Percentiles rank a stretch among this genome's conserved stretches.
These are phyloP conservation scores for Trichothecium sympodiale DNA, from an alignment of 2,329 filamentous ascomycete genomes.

Conservation along the genomic window DNA sequence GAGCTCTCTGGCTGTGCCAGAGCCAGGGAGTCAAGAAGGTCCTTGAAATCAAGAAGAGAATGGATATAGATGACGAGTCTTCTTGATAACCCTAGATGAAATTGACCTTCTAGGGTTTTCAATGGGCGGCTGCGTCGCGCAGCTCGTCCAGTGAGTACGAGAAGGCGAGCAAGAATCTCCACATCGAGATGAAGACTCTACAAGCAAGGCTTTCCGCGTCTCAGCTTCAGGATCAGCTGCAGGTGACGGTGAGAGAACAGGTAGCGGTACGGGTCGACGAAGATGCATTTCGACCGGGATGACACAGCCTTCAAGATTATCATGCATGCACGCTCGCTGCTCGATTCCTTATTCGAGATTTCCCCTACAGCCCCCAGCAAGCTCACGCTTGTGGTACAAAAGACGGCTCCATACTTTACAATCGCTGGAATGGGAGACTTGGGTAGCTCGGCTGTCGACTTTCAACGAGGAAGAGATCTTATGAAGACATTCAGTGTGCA, in stretches of 20 bases:
- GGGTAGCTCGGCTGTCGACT: constrained; percentile 54
- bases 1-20: too few relatives aligned
- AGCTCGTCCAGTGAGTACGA: too few relatives aligned
- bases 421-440: constrained; percentile 52
- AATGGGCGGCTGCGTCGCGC: too few relatives aligned
- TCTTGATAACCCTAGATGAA: too few relatives aligned
- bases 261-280: too few relatives aligned
- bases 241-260: too few relatives aligned
- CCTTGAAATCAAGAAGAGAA: too few relatives aligned
- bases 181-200: constrained; percentile 56
- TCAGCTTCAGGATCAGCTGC: too few relatives aligned
- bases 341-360: constrained; percentile 61
- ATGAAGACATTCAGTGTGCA: constrained; percentile 64
- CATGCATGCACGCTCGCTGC: constrained; percentile 67
- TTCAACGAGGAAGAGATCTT: constrained; percentile 51
- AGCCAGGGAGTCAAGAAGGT: too few relatives aligned
- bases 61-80: too few relatives aligned
- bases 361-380: constrained; percentile 60
- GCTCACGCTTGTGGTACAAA: constrained; percentile 56
- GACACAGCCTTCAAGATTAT: constrained; percentile 85
- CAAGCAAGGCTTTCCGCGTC: constrained; percentile 51
- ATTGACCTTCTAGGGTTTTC: too few relatives aligned
- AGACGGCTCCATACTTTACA: constrained; percentile 58
- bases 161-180: constrained; percentile 63
- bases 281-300: constrained; percentile 80